Evolutionary conservation across 2,329 filamentous ascomycete genomes (phyloP), one percentile per base, ranked within the genome.

Genomic region (Pseudocercospora pini-densiflorae): DNA sequence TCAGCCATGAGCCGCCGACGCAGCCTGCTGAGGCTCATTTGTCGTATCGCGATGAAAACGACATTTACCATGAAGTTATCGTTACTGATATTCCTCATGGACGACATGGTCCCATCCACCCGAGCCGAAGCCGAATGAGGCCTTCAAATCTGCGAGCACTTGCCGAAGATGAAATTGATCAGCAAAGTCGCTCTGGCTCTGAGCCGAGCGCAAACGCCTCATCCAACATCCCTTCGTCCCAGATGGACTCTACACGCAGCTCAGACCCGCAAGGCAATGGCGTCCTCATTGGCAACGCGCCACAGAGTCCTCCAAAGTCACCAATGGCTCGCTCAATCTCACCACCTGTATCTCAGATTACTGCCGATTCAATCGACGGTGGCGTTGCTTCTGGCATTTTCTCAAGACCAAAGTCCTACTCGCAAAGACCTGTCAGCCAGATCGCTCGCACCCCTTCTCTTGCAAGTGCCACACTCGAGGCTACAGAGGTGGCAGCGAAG

Each of bases 51-150:
- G 68, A 71, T 40, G 64, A 70, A 29, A 49, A 68, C 31, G 66
- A 71, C 27, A 62, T 70, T 21, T 61, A 70, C 10, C 70, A 71
- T 53, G 61, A 68, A 54, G 70, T 71, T 23, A 70, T 61, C 4
- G 61, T 71, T 23, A 70, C 60, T 5, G 70, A 71, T 55, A 65
- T 71, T 9, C 66, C 66, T 1, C 55, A 63, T 4, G 64, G 64
- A n/a, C 45, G 64, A 24, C 62, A 63, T 29, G 36, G 57, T 59
- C 61, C 61, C 14, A 63, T 63, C 23, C 64, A 66, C 57, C 51
- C 51, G 5, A 66, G 60, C 57, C 54, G 59, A 12, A 61, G 64
- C 47, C 62, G 59, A 4, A 61, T 58, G 29, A 55, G 64, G 47
- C 64, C 64, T 12, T 62, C 64, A 21, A 61, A 58, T 49, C 64